Percentiles rank a stretch among this genome's conserved stretches.
These are phyloP conservation scores for Ceratobasidium sp. DNA, from an alignment of 1,284 basidiomycete species.

Conservation along the genomic window DNA sequence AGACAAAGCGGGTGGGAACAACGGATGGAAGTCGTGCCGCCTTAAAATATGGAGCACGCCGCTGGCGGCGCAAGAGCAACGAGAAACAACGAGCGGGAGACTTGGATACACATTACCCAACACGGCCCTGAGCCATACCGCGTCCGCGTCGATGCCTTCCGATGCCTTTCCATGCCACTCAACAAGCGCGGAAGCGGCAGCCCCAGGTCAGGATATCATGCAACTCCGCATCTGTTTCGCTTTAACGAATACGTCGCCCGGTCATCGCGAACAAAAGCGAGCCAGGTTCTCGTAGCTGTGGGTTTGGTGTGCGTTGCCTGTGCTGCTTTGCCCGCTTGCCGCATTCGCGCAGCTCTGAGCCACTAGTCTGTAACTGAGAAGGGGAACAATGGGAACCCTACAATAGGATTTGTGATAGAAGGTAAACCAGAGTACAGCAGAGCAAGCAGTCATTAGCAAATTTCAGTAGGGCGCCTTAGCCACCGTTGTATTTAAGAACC, in stretches of 20 bases:
- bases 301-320: background rate
- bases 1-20: constrained; percentile 30
- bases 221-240: constrained; percentile 1
- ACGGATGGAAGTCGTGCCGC: background rate
- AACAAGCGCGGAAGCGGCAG: background rate
- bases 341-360: constrained; percentile 4
- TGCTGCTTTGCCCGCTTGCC: constrained; percentile 11
- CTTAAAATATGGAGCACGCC: constrained; percentile 29
- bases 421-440: constrained; percentile 5
- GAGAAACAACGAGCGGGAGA: background rate
- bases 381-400: constrained; percentile 34
- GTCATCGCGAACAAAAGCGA: constrained; percentile 17
- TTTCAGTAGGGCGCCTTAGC: constrained; percentile 3
- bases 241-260: background rate
- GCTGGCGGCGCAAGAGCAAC: constrained; percentile 11
- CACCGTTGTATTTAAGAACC: constrained; percentile 20
- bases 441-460: constrained; percentile 28
- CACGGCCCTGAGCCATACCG: constrained; percentile 11
- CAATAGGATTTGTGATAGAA: constrained; percentile 24
- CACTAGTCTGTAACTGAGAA: constrained; percentile 2
- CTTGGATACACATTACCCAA: constrained; percentile 14
- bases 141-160: background rate
- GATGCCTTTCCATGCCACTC: background rate
- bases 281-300: background rate
- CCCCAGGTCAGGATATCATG: background rate